Conservation (phyloP, 495 filamentous ascomycete species). For the Podospora didyma region DNA sequence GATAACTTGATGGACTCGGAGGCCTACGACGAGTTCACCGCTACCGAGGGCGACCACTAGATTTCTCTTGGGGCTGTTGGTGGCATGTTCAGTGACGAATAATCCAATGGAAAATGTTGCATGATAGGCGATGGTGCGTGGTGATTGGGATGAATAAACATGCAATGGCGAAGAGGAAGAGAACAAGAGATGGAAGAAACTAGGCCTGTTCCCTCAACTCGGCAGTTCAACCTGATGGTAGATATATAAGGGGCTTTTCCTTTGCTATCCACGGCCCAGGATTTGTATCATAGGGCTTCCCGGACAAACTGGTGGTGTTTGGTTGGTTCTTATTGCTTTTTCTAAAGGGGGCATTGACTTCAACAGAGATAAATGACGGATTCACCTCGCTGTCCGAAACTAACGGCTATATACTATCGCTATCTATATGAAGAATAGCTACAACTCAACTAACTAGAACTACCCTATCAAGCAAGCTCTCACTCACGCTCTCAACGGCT, state of each 20-base stretch:
- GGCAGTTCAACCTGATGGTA: conserved; percentile 35
- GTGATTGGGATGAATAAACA: not conserved
- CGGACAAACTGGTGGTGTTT: conserved; percentile 15
- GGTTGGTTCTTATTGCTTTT: conserved; percentile 8
- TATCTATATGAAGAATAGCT: no score
- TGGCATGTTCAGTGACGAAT: not conserved
- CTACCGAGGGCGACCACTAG: conserved; percentile 27
- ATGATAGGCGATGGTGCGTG: no score
- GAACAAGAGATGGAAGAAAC: conserved; percentile 1
- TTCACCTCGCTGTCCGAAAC: no score
- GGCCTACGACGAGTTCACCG: conserved; percentile 68
- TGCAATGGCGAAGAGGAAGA: not conserved
- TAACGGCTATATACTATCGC: no score
- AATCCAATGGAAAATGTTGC: not conserved
- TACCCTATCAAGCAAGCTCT: no score
- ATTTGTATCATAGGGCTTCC: conserved; percentile 23
- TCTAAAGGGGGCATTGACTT: not conserved
- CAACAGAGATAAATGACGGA: not conserved
- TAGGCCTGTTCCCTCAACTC: not conserved
- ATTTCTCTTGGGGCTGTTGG: not conserved
- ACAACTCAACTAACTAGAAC: no score
- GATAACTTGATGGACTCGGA: conserved; percentile 68
- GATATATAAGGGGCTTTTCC: not conserved
- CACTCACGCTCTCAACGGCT: conserved; percentile 9
- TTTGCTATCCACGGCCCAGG: conserved; percentile 15